Evolutionary conservation across 176 grass and related monocot genomes (phyloP), one percentile per base, ranked within the genome.

Genomic region (Zea mays): DNA sequence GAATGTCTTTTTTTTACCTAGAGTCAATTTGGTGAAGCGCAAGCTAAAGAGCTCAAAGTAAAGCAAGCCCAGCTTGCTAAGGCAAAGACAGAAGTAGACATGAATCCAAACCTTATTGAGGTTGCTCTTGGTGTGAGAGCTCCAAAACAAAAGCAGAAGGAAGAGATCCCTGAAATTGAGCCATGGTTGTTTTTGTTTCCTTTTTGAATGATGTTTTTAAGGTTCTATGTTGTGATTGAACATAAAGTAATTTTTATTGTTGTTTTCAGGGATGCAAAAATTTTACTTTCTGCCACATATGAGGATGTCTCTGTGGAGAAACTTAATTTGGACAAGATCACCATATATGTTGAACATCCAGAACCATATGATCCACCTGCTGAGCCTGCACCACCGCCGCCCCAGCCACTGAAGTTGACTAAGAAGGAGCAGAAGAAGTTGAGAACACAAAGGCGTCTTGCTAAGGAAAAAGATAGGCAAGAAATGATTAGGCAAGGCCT

Each of bases 401-500:
- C 96, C 71, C 96, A 98, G 72, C 96, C 96, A 71, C 87, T 95
- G 11, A 95, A 98, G 71, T 69, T 98, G 66, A 98, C 96, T 57
- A 92, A 91, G 84, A 98, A 98, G 71, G 96, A 98, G 81, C 89
- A 91, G 77, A 98, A 98, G 83, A 98, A 98, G 82, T 84, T 98
- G 36, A 91, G 96, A 77, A 98, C 96, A 71, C 92, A 98, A 78
- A 90, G 89, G 68, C 96, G 96, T 42, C 86, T 98, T 63, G 96
- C 96, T 55, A 98, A 98, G 72, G 96, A 98, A 79, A 95, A 89
- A 86, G 96, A 98, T 55, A 90, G 92, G 80, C 96, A 98, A 86
- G 96, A 98, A 73, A 98, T 98, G 96, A 98, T 98, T 67, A 91
- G 96, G 71, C 96, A 98, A 75, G 96, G 96, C 8, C 92, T 98